Evolutionary conservation across 768 basidiomycete species (phyloP).

Genomic region (Brasilioporus rufonigricans): DNA sequence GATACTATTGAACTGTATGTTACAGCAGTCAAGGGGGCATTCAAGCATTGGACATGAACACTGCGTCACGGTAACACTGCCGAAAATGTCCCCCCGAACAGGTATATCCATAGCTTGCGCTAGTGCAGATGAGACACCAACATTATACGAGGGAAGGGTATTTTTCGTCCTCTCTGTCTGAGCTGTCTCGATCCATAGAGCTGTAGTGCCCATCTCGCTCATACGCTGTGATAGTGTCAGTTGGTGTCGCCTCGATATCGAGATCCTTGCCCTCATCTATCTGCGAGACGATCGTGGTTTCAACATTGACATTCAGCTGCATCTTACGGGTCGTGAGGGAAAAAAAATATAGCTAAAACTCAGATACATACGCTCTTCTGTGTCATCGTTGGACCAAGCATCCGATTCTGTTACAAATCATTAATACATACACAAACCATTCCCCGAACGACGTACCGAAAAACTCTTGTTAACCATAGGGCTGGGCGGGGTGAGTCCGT

Average conservation of each 20-base stretch:
- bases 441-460: constrained; percentile 22
- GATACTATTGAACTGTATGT: constrained; percentile 6
- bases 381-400: constrained; percentile 17
- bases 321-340: neutral
- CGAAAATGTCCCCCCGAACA: neutral
- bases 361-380: constrained; percentile 22
- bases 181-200: constrained; percentile 18
- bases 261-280: constrained; percentile 27
- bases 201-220: constrained; percentile 18
- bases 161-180: constrained; percentile 21
- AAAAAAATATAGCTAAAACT: neutral
- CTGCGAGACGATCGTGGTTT: constrained; percentile 32
- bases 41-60: neutral
- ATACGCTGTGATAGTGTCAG: constrained; percentile 10
- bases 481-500: constrained; percentile 9
- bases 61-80: neutral
- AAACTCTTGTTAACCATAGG: constrained; percentile 19
- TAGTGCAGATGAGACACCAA: neutral
- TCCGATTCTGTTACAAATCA: constrained; percentile 17
- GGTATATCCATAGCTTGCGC: constrained; percentile 9
- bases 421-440: neutral
- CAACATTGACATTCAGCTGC: constrained; percentile 33
- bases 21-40: constrained; percentile 5
- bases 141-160: constrained; percentile 12
- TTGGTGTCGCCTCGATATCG: constrained; percentile 21